Evolutionary conservation across 169 alveolate genomes (phyloP), one percentile per base, ranked within the genome.

Genomic region (Plasmodium adleri): DNA sequence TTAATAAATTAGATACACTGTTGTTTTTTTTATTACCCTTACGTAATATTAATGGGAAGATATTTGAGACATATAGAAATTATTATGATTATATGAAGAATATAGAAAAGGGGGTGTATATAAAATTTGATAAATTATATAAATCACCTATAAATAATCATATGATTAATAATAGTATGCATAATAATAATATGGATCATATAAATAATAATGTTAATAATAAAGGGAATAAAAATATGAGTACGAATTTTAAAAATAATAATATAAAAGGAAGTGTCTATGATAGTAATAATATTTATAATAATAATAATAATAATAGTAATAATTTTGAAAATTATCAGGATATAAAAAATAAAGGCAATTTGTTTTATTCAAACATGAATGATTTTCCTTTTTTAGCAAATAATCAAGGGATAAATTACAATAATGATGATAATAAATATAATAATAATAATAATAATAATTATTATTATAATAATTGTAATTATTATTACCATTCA

Each of bases 1-100:
- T 83, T 68, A 28, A 39, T 32, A 66, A 72, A 49, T 58, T 83
- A 28, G 91, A 83, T n/a, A 52, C 74, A 1, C 24, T 83, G 39
- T 22, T 83, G 17, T 83, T 83, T 50, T 10, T 83, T 60, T 63
- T 83, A 20, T 49, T 83, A 6, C 91, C 91, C 0, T 83, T 83
- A 67, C 68, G 91, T 43, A 83, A 66, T 49, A 56, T 83, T 12
- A 70, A 83, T 58, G 32, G 5, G 28, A n/a, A 62, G 13, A 45
- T 83, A 59, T 68, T 32, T 63, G 45, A 68, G 0, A 43, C 17
- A 26, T 83, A 83, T 50, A 68, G 73, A 28, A 83, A 67, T 43
- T 83, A 83, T 20, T 68, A 83, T 49, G 91, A 83, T 32, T 83
- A 56, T 68, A 26, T 83, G 3, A 83, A 83, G 70, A 83, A 68